Conservation (phyloP, 108 stramenopile species). For the Pinguiococcus pyrenoidosus region DNA sequence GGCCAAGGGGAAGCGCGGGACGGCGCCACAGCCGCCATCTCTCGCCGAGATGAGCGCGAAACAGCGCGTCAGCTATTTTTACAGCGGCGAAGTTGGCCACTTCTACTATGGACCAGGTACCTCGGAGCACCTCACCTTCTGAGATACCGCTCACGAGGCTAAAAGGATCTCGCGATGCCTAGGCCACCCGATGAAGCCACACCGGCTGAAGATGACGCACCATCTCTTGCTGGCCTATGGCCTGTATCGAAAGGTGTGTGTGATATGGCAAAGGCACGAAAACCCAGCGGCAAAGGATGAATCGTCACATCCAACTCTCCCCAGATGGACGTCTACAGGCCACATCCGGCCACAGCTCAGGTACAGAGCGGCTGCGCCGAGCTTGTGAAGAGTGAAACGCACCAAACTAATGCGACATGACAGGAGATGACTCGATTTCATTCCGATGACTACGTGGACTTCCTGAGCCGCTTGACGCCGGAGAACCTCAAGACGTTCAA, state of each 20-base stretch:
- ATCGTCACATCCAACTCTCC: too few species aligned
- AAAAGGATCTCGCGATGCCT: too few species aligned
- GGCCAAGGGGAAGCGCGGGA: too few species aligned
- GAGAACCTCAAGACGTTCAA: slow-evolving; percentile 64
- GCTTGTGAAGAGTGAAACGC: too few species aligned
- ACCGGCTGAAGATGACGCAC: slow-evolving; percentile 92
- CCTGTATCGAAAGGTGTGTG: slow-evolving; percentile 82
- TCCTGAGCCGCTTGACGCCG: slow-evolving; percentile 70
- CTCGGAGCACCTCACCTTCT: too few species aligned
- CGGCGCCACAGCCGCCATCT: too few species aligned
- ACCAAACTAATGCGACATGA: not conserved
- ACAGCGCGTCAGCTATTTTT: slow-evolving; percentile 87
- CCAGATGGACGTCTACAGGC: slow-evolving; percentile 96
- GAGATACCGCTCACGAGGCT: too few species aligned
- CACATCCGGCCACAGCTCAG: slow-evolving; percentile 63
- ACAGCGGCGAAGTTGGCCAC: slow-evolving; percentile 76
- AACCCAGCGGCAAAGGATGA: too few species aligned
- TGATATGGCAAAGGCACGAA: too few species aligned
- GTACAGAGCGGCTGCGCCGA: too few species aligned
- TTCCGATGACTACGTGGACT: slow-evolving; percentile 86
- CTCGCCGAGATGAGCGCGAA: slow-evolving; percentile 26
- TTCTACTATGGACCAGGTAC: slow-evolving; percentile 97
- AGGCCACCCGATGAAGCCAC: too few species aligned
- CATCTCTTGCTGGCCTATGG: slow-evolving; percentile 88
- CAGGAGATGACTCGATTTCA: slow-evolving; percentile 87